These are phyloP conservation scores for Curvularia sp. DNA, from an alignment of 2,329 filamentous ascomycete species.

Conservation along the genomic window DNA sequence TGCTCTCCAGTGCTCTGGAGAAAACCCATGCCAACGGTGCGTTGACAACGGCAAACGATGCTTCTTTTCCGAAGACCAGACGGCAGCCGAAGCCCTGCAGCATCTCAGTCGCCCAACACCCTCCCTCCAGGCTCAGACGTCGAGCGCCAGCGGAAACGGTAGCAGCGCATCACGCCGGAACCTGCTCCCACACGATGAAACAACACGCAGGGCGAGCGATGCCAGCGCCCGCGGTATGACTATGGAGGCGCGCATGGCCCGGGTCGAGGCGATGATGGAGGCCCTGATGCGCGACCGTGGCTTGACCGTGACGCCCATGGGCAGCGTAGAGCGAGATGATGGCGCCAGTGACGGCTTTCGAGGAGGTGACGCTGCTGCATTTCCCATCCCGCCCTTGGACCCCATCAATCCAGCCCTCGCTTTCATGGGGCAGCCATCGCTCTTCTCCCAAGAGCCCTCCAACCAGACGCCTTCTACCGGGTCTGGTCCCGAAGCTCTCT, in stretches of 20 bases:
- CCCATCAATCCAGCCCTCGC: slow-evolving; percentile 33
- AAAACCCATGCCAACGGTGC: slow-evolving; percentile 48
- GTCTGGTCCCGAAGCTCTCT: background rate
- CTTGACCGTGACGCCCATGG: slow-evolving; percentile 31
- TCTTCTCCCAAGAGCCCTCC: slow-evolving; percentile 22
- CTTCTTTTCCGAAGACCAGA: slow-evolving; percentile 51
- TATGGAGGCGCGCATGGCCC: slow-evolving; percentile 47
- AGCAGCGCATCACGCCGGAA: slow-evolving; percentile 27
- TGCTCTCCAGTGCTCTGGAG: slow-evolving; percentile 40
- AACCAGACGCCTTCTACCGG: slow-evolving; percentile 15
- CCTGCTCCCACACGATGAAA: slow-evolving; percentile 30
- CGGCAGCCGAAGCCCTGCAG: slow-evolving; percentile 48
- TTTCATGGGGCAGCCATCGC: slow-evolving; percentile 25
- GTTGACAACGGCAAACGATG: slow-evolving; percentile 46
- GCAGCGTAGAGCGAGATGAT: slow-evolving; percentile 41
- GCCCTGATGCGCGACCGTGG: slow-evolving; percentile 42
- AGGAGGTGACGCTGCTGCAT: slow-evolving; percentile 20
- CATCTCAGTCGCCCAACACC: slow-evolving; percentile 47
- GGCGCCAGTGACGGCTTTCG: slow-evolving; percentile 25
- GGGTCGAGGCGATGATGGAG: slow-evolving; percentile 49
- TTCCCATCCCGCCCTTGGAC: slow-evolving; percentile 34
- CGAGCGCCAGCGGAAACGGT: slow-evolving; percentile 19
- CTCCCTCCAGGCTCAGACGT: slow-evolving; percentile 22
- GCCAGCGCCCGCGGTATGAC: slow-evolving; percentile 36
- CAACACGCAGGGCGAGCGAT: slow-evolving; percentile 39